Evolutionary conservation across 2,329 filamentous ascomycete species (phyloP).

Genomic region (Parasarocladium wereldwijsianum): DNA sequence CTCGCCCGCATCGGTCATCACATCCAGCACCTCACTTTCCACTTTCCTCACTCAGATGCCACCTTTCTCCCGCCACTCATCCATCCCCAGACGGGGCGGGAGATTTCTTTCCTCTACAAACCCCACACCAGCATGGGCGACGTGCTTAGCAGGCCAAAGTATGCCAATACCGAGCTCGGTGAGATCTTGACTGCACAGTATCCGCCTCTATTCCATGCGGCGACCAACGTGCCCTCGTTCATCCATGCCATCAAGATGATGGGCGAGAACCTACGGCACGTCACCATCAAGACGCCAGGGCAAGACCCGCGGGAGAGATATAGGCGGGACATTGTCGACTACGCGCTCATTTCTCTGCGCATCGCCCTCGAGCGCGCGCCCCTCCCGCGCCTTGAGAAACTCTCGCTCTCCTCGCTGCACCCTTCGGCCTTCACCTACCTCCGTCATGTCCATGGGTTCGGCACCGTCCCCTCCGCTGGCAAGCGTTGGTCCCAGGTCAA

Average conservation of each 20-base stretch:
- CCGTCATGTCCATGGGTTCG: conserved; percentile 59
- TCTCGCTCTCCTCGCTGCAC: conserved; percentile 63
- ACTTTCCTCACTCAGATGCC: conserved; percentile 58
- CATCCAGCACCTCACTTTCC: conserved; percentile 65
- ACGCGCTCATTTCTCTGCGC: conserved; percentile 73
- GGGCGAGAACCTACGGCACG: conserved; percentile 54
- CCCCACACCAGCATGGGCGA: conserved; percentile 55
- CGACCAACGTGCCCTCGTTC: conserved; percentile 77
- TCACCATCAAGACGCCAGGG: conserved; percentile 63
- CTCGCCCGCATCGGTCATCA: conserved; percentile 65
- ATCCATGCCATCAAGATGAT: conserved; percentile 58
- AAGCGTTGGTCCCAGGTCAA: conserved; percentile 67
- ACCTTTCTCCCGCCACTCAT: conserved; percentile 78
- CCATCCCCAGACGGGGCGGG: conserved; percentile 59
- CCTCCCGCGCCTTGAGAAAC: conserved; percentile 47
- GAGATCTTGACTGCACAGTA: conserved; percentile 78
- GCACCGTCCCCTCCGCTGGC: conserved; percentile 55
- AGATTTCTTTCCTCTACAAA: conserved; percentile 69
- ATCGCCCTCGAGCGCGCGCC: conserved; percentile 67
- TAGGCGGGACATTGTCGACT: conserved; percentile 68
- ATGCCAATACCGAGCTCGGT: conserved; percentile 64
- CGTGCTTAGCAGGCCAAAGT: conserved; percentile 54
- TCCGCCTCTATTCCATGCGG: conserved; percentile 76
- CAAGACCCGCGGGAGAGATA: conserved; percentile 56
- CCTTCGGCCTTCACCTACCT: conserved; percentile 65